Evolutionary conservation across 1,284 basidiomycete species (phyloP).

Genomic region (Leccinum angustisporum): DNA sequence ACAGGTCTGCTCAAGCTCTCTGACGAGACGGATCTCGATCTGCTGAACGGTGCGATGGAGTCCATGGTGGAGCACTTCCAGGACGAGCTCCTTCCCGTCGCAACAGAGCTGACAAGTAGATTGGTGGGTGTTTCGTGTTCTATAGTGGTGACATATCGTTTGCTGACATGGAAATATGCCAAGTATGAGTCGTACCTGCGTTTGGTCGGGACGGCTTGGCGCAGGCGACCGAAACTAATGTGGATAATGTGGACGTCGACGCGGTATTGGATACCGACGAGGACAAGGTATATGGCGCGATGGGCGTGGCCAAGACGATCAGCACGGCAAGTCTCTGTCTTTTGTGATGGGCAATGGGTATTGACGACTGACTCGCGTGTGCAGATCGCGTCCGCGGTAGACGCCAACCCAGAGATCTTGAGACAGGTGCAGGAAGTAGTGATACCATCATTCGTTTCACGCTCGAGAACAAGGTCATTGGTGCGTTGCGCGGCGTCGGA

Average conservation of each 20-base stretch:
- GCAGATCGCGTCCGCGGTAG: conserved; percentile 71
- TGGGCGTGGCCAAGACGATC: conserved; percentile 83
- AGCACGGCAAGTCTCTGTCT: conserved; percentile 51
- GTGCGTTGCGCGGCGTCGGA: conserved; percentile 39
- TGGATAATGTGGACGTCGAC: conserved; percentile 50
- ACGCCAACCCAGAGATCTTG: conserved; percentile 74
- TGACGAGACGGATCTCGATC: conserved; percentile 88
- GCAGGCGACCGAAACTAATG: conserved; percentile 48
- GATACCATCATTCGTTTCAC: conserved; percentile 76
- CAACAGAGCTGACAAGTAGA: conserved; percentile 77
- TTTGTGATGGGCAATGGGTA: not conserved
- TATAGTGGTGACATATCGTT: not conserved
- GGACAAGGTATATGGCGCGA: conserved; percentile 82
- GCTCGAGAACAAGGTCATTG: conserved; percentile 70
- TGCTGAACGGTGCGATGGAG: conserved; percentile 81
- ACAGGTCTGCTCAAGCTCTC: conserved; percentile 82
- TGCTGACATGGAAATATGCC: conserved; percentile 1
- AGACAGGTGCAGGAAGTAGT: conserved; percentile 81
- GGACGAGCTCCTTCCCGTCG: conserved; percentile 83
- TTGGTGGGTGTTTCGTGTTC: conserved; percentile 50
- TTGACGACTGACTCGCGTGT: conserved; percentile 1
- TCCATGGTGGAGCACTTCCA: conserved; percentile 86
- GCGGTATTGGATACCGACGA: conserved; percentile 61
- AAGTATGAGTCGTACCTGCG: conserved; percentile 84
- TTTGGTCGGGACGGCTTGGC: conserved; percentile 64